phyloP scores from a whole-genome alignment of 1,284 basidiomycete species.

The Baeospora myosura region DNA sequence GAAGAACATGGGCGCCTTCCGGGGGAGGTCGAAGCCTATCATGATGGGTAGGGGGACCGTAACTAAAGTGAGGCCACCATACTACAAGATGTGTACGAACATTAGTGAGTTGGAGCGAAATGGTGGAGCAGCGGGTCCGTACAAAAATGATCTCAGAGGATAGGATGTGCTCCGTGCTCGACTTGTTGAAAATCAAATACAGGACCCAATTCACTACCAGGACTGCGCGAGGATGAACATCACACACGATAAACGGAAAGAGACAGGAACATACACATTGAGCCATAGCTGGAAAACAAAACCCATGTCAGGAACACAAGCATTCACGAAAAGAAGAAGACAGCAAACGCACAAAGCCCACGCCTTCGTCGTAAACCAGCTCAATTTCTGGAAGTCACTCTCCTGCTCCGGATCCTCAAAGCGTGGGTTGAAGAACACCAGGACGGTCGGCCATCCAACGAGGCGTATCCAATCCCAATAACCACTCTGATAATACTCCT shows the following conservation, averaged over 20 bases:
- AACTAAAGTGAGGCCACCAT: constrained; percentile 20
- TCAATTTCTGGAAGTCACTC: constrained; percentile 16
- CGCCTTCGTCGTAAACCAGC: constrained; percentile 21
- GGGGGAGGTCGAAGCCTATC: constrained; percentile 28
- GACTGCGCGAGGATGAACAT: too few relatives aligned
- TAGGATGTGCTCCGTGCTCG: constrained; percentile 12
- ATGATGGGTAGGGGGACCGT: constrained; percentile 29
- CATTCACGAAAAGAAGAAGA: background rate
- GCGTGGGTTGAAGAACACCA: constrained; percentile 18
- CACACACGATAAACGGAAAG: background rate
- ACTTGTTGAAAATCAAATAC: constrained; percentile 19
- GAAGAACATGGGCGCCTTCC: constrained; percentile 22
- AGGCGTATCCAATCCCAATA: too few relatives aligned
- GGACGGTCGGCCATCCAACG: too few relatives aligned
- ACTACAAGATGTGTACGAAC: too few relatives aligned
- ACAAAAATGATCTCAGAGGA: too few relatives aligned
- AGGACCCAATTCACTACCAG: constrained; percentile 22
- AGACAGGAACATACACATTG: constrained; percentile 10
- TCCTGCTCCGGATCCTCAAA: constrained; percentile 16
- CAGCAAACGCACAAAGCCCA: constrained; percentile 18
- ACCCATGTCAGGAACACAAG: constrained; percentile 6
- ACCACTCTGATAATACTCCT: too few relatives aligned
- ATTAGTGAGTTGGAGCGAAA: too few relatives aligned
- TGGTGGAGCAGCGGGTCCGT: too few relatives aligned
- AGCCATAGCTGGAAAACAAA: constrained; percentile 14